Percentiles rank a stretch among this genome's conserved stretches.
phyloP scores from a whole-genome alignment of 345 rosid genomes.

The Syzygium jambos region DNA sequence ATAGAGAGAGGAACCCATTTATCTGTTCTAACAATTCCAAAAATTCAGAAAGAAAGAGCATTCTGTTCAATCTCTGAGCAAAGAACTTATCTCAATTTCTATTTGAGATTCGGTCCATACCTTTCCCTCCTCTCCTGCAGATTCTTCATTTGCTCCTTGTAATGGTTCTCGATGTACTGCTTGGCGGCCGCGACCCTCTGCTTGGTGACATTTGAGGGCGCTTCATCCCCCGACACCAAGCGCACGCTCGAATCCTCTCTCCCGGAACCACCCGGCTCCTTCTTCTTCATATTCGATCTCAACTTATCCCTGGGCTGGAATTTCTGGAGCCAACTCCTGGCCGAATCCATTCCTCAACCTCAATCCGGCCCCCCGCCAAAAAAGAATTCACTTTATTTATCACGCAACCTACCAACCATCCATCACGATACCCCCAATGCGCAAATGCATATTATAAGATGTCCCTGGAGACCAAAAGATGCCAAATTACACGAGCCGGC shows the following conservation, averaged over 20 bases:
- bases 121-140: conserved; percentile 73
- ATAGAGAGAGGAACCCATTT: not conserved
- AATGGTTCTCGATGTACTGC: conserved; percentile 83
- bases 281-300: conserved; percentile 9
- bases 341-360: conserved; percentile 3
- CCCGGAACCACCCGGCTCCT: conserved; percentile 16
- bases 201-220: conserved; percentile 48
- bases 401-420: not conserved
- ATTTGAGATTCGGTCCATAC: conserved; percentile 10
- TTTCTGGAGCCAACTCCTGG: conserved; percentile 10
- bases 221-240: conserved; percentile 17
- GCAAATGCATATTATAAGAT: not conserved
- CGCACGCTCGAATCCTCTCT: conserved; percentile 7
- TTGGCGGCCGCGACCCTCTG: conserved; percentile 79
- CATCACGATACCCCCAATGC: not conserved
- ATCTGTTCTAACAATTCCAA: not conserved
- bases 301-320: conserved; percentile 4
- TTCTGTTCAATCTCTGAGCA: not conserved
- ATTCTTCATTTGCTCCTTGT: conserved; percentile 81
- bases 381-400: not conserved
- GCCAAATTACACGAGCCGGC: not conserved
- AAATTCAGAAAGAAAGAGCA: not conserved
- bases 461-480: not conserved
- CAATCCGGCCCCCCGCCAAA: not conserved
- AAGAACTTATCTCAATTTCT: not conserved